Evolutionary conservation across 192 early-diverging fungal species (phyloP).

Genomic region (Dissophora globulifera): DNA sequence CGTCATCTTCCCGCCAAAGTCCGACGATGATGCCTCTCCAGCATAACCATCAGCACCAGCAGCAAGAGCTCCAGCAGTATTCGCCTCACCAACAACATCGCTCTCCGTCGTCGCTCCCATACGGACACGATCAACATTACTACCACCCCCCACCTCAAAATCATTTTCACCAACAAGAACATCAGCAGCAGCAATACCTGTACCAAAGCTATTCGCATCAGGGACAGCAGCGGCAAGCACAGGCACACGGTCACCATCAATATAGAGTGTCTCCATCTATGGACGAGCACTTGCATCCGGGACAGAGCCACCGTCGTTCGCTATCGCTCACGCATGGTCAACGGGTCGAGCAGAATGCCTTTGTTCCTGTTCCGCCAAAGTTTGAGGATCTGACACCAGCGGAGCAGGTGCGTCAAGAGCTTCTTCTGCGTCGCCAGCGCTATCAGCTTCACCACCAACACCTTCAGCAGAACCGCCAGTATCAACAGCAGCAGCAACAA

Average conservation of each 20-base stretch:
- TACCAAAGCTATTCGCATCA: no score
- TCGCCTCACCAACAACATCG: no score
- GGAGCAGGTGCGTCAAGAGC: constrained; percentile 37
- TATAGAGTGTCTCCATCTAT: constrained; percentile 2
- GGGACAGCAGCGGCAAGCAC: neutral
- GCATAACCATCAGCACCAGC: constrained; percentile 1
- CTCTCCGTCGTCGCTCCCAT: neutral
- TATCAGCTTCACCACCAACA: constrained; percentile 36
- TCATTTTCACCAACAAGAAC: neutral
- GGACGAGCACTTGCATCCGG: neutral
- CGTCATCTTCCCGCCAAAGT: neutral
- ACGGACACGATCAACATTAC: constrained; percentile 1
- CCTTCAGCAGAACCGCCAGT: constrained; percentile 16
- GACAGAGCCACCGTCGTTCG: constrained; percentile 6
- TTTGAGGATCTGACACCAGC: constrained; percentile 24
- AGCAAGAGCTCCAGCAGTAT: neutral
- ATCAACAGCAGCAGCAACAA: constrained; percentile 12
- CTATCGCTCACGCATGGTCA: constrained; percentile 23
- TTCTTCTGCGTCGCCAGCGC: constrained; percentile 26
- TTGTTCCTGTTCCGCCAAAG: neutral
- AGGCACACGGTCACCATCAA: neutral
- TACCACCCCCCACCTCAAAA: neutral
- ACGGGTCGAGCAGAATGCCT: no score
- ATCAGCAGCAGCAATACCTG: neutral
- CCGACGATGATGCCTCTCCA: constrained; percentile 3